phyloP scores from a whole-genome alignment of 768 basidiomycete species.

The Panus rudis region DNA sequence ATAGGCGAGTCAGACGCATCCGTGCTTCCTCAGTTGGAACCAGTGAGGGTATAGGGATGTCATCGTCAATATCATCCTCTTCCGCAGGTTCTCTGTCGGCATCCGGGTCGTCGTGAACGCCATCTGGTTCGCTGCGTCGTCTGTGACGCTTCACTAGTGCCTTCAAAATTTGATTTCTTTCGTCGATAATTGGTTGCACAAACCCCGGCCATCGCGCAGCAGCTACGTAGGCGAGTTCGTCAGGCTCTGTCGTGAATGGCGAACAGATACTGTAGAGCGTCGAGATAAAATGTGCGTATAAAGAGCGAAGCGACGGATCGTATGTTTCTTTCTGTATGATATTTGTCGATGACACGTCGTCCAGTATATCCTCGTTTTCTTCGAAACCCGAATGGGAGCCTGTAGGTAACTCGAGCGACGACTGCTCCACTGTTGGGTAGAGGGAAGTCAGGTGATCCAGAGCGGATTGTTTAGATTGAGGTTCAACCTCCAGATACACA shows the following conservation, averaged over 20 bases:
- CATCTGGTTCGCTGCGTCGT: constrained; percentile 12
- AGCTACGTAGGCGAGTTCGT: constrained; percentile 69
- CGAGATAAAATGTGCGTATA: constrained; percentile 59
- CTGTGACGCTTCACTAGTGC: constrained; percentile 14
- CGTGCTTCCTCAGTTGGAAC: constrained; percentile 54
- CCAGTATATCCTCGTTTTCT: background rate
- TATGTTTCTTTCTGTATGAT: constrained; percentile 30
- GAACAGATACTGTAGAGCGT: constrained; percentile 55
- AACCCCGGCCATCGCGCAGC: constrained; percentile 80
- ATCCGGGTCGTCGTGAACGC: constrained; percentile 15
- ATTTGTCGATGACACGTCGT: constrained; percentile 20
- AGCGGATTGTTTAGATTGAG: constrained; percentile 56
- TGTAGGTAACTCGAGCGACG: no score
- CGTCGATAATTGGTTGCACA: constrained; percentile 58
- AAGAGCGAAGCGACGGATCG: constrained; percentile 45
- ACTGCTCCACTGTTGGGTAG: background rate
- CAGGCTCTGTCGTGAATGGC: constrained; percentile 56
- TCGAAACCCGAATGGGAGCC: background rate
- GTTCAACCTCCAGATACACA: constrained; percentile 51
- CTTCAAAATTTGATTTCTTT: constrained; percentile 6
- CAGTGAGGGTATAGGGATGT: no score
- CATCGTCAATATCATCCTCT: constrained; percentile 10
- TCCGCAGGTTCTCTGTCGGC: constrained; percentile 18
- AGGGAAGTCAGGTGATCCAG: constrained; percentile 12
- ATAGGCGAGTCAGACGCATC: constrained; percentile 57